A percentile compares a stretch with the other conserved stretches of the same genome.
Evolutionary conservation across 495 filamentous ascomycete genomes (phyloP).

Genomic region (Peziza echinospora): DNA sequence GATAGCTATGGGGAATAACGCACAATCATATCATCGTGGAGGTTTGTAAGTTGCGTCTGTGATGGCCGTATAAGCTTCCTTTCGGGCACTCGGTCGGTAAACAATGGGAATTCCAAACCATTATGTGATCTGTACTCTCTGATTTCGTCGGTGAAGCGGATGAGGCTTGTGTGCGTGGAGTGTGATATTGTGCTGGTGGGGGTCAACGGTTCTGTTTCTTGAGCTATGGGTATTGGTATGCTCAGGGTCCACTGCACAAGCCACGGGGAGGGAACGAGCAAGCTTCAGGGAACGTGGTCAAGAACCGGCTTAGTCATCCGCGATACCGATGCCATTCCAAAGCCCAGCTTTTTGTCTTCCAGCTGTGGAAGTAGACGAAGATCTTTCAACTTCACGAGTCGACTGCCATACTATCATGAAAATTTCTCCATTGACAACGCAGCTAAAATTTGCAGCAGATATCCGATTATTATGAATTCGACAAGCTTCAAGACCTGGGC

Average conservation of each 20-base stretch:
- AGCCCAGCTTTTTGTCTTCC: too few relatives aligned
- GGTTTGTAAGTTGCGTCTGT: constrained; percentile 27
- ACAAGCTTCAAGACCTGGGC: too few relatives aligned
- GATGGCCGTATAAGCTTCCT: too few relatives aligned
- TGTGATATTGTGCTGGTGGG: neutral
- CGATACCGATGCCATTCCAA: too few relatives aligned
- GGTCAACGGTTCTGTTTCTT: neutral
- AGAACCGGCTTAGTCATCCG: neutral
- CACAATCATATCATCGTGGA: constrained; percentile 99
- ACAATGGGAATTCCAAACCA: neutral
- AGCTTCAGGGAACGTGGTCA: neutral
- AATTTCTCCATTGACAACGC: too few relatives aligned
- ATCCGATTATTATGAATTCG: too few relatives aligned
- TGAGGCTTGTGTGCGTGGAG: neutral
- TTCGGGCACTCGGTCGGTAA: too few relatives aligned
- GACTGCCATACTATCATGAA: too few relatives aligned
- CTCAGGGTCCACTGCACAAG: neutral
- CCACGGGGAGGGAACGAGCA: neutral
- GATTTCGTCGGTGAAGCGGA: neutral
- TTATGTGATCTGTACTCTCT: neutral
- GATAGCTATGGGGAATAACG: constrained; percentile 22
- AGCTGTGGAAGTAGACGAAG: too few relatives aligned
- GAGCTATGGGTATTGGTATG: neutral
- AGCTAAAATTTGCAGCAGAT: too few relatives aligned
- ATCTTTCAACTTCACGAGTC: too few relatives aligned